These are phyloP conservation scores for Nicotiana attenuata DNA, from an alignment of 257 asterid genomes.

Conservation along the genomic window DNA sequence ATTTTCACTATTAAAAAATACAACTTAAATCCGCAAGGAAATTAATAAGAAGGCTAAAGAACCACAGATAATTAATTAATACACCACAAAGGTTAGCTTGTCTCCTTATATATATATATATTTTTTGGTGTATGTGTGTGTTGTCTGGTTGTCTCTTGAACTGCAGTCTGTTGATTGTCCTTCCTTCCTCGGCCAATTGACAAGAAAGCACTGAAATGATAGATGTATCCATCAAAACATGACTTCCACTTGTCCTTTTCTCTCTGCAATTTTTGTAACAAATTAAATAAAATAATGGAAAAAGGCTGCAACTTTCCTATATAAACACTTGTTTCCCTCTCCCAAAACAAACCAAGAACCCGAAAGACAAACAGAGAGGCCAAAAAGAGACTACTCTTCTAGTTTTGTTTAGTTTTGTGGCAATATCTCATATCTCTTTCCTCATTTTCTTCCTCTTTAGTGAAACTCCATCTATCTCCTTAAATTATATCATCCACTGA, in stretches of 20 bases:
- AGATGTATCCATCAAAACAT: conserved; percentile 48
- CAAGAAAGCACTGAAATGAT: conserved; percentile 76
- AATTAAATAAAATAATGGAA: background rate
- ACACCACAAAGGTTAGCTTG: no score
- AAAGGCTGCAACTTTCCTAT: conserved; percentile 28
- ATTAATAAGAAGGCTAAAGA: no score
- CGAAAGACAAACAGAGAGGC: conserved; percentile 10
- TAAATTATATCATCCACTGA: conserved; percentile 39
- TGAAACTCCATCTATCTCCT: background rate
- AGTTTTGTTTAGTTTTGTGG: background rate
- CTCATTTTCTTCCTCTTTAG: conserved; percentile 5
- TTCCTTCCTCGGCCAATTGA: conserved; percentile 73
- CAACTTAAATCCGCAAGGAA: no score
- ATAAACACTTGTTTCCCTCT: conserved; percentile 28
- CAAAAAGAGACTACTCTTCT: conserved; percentile 12
- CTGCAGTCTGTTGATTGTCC: conserved; percentile 31
- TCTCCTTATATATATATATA: conserved; percentile 18
- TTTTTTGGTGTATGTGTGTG: conserved; percentile 5
- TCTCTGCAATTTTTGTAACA: background rate
- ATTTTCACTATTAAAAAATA: no score
- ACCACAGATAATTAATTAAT: no score
- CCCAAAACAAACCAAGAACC: conserved; percentile 19
- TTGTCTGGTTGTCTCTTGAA: conserved; percentile 18
- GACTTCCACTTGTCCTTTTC: conserved; percentile 38
- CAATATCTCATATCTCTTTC: background rate